Evolutionary conservation across 2,329 filamentous ascomycete genomes (phyloP).

Genomic region (Daldinia eschscholtzii): DNA sequence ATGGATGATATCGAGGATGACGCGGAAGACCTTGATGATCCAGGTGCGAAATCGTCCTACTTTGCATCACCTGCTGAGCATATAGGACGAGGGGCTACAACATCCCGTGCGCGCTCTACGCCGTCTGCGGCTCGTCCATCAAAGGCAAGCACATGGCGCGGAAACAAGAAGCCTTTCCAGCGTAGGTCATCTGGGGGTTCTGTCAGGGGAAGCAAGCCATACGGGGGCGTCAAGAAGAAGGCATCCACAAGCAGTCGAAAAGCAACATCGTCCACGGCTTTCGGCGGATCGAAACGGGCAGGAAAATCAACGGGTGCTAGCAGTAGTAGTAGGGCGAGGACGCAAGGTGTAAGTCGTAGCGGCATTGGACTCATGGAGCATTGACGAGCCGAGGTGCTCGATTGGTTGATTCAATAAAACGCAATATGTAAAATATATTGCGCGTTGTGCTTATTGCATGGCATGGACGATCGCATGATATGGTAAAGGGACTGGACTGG

Average conservation of each 20-base stretch:
- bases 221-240: slow-evolving; percentile 45
- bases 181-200: slow-evolving; percentile 40
- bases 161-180: slow-evolving; percentile 43
- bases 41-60: slow-evolving; percentile 61
- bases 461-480: slow-evolving; percentile 24
- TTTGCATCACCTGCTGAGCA: slow-evolving; percentile 53
- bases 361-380: slow-evolving; percentile 53
- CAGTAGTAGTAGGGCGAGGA: slow-evolving; percentile 29
- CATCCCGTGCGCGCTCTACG: slow-evolving; percentile 43
- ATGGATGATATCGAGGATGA: slow-evolving; percentile 41
- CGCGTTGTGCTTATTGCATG: slow-evolving; percentile 14
- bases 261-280: slow-evolving; percentile 23
- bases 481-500: slow-evolving; percentile 1
- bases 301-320: slow-evolving; percentile 8
- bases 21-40: slow-evolving; percentile 45
- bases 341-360: slow-evolving; percentile 44
- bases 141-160: slow-evolving; percentile 41
- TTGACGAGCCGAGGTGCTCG: slow-evolving; percentile 6
- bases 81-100: slow-evolving; percentile 34
- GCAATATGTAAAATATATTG: not conserved
- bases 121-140: slow-evolving; percentile 41
- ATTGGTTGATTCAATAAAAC: slow-evolving; percentile 1
- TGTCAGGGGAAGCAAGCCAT: slow-evolving; percentile 32
- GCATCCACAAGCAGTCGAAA: slow-evolving; percentile 24
- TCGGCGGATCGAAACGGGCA: slow-evolving; percentile 15